Percentiles rank a stretch among this genome's conserved stretches.
Conservation (phyloP, 768 basidiomycete species). For the Boletus subparvulus region DNA sequence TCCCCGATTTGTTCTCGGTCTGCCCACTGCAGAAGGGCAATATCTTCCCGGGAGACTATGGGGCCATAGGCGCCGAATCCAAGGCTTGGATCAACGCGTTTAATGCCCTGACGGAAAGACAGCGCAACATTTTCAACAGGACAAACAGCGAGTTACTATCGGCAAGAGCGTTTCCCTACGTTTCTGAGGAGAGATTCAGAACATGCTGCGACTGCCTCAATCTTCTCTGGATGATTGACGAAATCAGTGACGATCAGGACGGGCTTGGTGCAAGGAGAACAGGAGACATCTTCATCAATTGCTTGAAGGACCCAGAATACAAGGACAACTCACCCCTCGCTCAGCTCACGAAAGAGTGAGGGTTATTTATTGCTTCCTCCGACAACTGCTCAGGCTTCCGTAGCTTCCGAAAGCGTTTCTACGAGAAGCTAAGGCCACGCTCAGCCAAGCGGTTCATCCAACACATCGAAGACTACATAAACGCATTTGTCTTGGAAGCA, state of each 20-base stretch:
- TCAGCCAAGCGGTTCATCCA: conserved; percentile 44
- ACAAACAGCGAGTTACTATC: conserved; percentile 61
- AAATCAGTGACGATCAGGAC: conserved; percentile 66
- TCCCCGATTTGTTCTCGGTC: conserved; percentile 55
- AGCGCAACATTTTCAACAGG: conserved; percentile 54
- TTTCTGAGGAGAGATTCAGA: conserved; percentile 54
- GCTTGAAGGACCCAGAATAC: conserved; percentile 51
- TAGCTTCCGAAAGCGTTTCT: conserved; percentile 56
- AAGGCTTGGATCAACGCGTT: conserved; percentile 63
- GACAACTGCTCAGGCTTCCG: not conserved
- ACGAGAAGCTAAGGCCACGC: conserved; percentile 43
- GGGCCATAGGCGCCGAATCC: conserved; percentile 54
- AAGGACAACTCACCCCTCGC: conserved; percentile 57
- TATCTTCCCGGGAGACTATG: conserved; percentile 55
- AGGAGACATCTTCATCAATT: conserved; percentile 51
- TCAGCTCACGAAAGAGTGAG: conserved; percentile 62
- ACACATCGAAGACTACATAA: conserved; percentile 55
- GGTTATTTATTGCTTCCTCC: not conserved
- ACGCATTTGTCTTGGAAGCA: conserved; percentile 59
- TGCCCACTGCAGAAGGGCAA: conserved; percentile 46
- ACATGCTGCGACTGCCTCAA: conserved; percentile 63
- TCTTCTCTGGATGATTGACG: conserved; percentile 64
- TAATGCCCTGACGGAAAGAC: conserved; percentile 56
- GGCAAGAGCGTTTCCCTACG: conserved; percentile 61
- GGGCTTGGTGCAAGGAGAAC: conserved; percentile 54